phyloP scores from a whole-genome alignment of 306 rosid species.

The Malus sieversii region DNA sequence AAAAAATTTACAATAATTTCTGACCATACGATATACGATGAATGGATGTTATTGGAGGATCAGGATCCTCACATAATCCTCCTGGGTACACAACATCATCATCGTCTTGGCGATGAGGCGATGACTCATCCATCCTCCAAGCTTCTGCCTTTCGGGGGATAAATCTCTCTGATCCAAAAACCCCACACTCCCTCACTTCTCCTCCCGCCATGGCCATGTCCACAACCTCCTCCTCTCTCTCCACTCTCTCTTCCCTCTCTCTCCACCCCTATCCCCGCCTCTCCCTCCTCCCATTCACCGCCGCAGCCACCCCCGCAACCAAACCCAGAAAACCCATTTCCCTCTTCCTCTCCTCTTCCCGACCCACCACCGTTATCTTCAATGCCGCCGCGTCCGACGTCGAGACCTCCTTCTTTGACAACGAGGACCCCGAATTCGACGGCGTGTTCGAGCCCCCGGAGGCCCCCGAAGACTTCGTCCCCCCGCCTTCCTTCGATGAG shows the following conservation, averaged over 20 bases:
- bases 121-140: not conserved
- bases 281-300: slow-evolving; percentile 29
- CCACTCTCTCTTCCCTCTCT: slow-evolving; percentile 49
- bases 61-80: no score
- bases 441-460: slow-evolving; percentile 56
- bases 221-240: slow-evolving; percentile 37
- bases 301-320: slow-evolving; percentile 22
- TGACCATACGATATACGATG: no score
- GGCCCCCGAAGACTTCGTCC: slow-evolving; percentile 59
- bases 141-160: not conserved
- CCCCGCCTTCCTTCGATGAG: slow-evolving; percentile 63
- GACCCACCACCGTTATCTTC: slow-evolving; percentile 4
- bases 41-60: no score
- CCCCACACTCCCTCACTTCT: not conserved
- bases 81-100: no score
- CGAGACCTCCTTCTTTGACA: slow-evolving; percentile 69
- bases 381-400: slow-evolving; percentile 40
- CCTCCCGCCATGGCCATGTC: slow-evolving; percentile 36
- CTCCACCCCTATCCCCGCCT: slow-evolving; percentile 31
- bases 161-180: not conserved
- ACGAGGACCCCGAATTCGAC: slow-evolving; percentile 38
- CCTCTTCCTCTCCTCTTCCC: slow-evolving; percentile 9
- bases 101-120: no score
- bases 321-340: slow-evolving; percentile 17
- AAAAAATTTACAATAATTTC: no score